Evolutionary conservation across 768 basidiomycete species (phyloP).

Genomic region (Suillus brevipes): DNA sequence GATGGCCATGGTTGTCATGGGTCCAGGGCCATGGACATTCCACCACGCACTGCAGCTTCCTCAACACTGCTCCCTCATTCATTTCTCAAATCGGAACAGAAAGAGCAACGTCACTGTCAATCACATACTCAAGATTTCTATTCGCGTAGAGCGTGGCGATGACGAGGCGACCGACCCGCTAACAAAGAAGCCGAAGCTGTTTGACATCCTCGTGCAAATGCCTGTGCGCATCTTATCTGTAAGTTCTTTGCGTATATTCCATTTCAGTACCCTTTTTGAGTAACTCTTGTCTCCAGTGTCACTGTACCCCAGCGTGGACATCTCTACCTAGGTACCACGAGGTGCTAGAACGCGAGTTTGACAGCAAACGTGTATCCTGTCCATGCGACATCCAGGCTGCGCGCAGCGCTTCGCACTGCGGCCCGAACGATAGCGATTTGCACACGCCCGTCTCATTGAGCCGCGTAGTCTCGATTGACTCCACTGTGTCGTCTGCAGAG

Average conservation of each 20-base stretch:
- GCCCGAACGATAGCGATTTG: background rate
- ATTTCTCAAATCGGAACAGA: constrained; percentile 80
- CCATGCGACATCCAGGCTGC: constrained; percentile 38
- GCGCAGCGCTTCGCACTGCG: constrained; percentile 9
- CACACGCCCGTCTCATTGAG: constrained; percentile 14
- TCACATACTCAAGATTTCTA: constrained; percentile 77
- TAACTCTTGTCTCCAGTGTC: constrained; percentile 50
- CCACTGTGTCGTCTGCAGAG: constrained; percentile 35
- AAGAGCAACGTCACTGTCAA: constrained; percentile 69
- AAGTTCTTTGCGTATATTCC: constrained; percentile 31
- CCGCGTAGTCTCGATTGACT: constrained; percentile 29
- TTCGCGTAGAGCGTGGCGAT: constrained; percentile 82
- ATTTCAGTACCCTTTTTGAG: background rate
- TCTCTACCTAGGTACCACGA: constrained; percentile 75
- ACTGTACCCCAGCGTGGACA: constrained; percentile 79
- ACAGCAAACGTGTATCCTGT: constrained; percentile 30
- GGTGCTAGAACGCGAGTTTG: constrained; percentile 19
- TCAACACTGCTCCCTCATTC: constrained; percentile 55
- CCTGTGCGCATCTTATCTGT: constrained; percentile 89
- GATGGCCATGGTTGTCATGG: constrained; percentile 60
- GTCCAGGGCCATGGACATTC: constrained; percentile 87
- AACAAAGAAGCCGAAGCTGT: constrained; percentile 73
- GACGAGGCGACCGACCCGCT: constrained; percentile 62
- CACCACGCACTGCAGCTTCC: constrained; percentile 71
- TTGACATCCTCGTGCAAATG: constrained; percentile 86